Conservation (phyloP, 1,139 yeast species). For the Magnusiomyces magnusii region DNA sequence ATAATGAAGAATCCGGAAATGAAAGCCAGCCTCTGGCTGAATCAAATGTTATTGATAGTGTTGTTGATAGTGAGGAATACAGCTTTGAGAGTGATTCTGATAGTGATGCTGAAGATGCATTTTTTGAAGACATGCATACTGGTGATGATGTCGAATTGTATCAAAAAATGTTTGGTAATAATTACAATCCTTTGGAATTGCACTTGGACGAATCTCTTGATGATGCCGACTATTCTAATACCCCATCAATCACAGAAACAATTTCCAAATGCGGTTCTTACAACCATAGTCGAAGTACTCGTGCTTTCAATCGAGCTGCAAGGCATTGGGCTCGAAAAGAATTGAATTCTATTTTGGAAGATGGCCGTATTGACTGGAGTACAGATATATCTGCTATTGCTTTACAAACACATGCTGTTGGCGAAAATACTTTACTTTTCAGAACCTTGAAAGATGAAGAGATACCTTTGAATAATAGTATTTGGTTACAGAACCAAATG, state of each 20-base stretch:
- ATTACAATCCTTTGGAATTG: neutral
- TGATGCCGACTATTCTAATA: neutral
- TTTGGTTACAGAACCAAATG: neutral
- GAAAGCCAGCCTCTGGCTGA: no score
- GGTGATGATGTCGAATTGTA: neutral
- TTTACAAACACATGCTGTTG: neutral
- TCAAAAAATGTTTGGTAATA: neutral
- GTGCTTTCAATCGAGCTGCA: neutral
- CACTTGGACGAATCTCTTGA: neutral
- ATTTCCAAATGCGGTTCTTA: neutral
- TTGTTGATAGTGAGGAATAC: neutral
- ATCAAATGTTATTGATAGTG: neutral
- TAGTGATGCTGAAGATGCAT: neutral
- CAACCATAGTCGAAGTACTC: neutral
- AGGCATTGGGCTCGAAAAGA: neutral
- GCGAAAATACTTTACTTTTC: neutral
- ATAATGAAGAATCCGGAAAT: no score
- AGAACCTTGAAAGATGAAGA: neutral
- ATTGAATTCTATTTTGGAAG: neutral
- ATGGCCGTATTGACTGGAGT: neutral
- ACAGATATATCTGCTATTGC: neutral
- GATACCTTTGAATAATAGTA: neutral
- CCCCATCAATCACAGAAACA: neutral
- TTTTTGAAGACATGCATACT: neutral
- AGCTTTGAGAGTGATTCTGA: neutral